Evolutionary conservation across 2,329 filamentous ascomycete genomes (phyloP), one percentile per base, ranked within the genome.

Genomic region (Fusarium sp.): DNA sequence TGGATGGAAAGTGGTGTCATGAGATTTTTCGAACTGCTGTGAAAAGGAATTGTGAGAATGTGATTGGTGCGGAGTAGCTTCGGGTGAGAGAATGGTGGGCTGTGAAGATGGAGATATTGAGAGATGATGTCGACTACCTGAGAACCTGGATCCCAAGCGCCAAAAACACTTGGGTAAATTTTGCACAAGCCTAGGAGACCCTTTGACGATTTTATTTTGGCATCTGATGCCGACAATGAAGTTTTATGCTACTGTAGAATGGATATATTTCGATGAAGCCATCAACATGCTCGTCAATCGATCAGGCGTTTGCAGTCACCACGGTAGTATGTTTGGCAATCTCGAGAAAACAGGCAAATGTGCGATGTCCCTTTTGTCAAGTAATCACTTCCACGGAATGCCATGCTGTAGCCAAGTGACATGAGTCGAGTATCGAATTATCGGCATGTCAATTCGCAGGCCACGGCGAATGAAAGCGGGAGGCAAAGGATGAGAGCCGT

Each of bases 41-140:
- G 13, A 72, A 71, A 62, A 64, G 74, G 75, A 80, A 81, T 80
- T 79, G 64, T 68, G 63, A 43, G 43, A 3, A 19, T 69, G 35
- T 82, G 79, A 82, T 83, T 83, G 81, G 81, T 64, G 63, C 81
- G 81, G 81, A 63, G 62, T 75, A 82, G 80, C 74, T 78, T 80
- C 81, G 81, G 80, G 60, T 66, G 69, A 77, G 85, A 43, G 28
- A 32, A 43, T 56, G 44, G 50, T 54, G 50, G 50, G 33, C 50
- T 54, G 33, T 38, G 50, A 54, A n/a, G 25, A 54, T 42, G 33
- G 50, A 54, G 33, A 54, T 40, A 40, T 13, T 54, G 19, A 15
- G 16, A 62, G 42, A 60, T 68, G 65, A 40, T 63, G 23, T 38
- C 32, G 64, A 49, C 12, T 35, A 52, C 32, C n/a, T 52, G 49